Percentiles rank a stretch among this genome's conserved stretches.
Evolutionary conservation across 2,329 filamentous ascomycete genomes (phyloP).

Genomic region (Myotisia sp.): DNA sequence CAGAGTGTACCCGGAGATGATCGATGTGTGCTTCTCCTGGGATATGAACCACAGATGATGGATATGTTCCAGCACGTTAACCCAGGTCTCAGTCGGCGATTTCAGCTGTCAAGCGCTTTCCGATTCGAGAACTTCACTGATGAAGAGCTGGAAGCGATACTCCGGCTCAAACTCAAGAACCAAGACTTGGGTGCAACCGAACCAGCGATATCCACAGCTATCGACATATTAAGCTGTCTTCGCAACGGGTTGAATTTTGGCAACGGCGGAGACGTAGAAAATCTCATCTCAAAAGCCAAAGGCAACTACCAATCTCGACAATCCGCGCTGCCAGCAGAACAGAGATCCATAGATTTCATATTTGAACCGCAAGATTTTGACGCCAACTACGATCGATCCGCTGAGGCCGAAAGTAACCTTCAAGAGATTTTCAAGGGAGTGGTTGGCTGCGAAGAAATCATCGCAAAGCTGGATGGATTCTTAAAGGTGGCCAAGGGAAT

Average conservation of each 20-base stretch:
- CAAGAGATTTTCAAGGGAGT: constrained; percentile 42
- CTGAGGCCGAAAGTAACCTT: constrained; percentile 37
- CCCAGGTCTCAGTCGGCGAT: constrained; percentile 52
- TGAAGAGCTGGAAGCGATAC: constrained; percentile 42
- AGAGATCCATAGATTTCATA: constrained; percentile 15
- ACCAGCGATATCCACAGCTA: constrained; percentile 39
- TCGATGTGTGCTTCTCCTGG: constrained; percentile 55
- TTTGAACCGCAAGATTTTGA: constrained; percentile 44
- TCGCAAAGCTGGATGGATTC: constrained; percentile 41
- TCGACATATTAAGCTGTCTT: constrained; percentile 46
- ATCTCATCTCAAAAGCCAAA: constrained; percentile 47
- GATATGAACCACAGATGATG: constrained; percentile 56
- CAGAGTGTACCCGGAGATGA: constrained; percentile 58
- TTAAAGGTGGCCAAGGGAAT: constrained; percentile 40
- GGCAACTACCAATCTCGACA: constrained; percentile 34
- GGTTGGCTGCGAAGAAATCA: constrained; percentile 43
- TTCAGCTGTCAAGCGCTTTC: constrained; percentile 50
- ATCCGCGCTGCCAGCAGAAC: constrained; percentile 16
- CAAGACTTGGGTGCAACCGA: constrained; percentile 41
- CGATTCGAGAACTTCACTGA: constrained; percentile 54
- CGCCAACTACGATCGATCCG: constrained; percentile 42
- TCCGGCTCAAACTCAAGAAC: constrained; percentile 48
- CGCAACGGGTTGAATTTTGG: constrained; percentile 54
- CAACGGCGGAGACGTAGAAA: constrained; percentile 62
- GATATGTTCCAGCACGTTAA: constrained; percentile 62